Base-by-base conservation (phyloP, 805 yeast genomes). In the Tetrapisispora nanseiensis region DNA sequence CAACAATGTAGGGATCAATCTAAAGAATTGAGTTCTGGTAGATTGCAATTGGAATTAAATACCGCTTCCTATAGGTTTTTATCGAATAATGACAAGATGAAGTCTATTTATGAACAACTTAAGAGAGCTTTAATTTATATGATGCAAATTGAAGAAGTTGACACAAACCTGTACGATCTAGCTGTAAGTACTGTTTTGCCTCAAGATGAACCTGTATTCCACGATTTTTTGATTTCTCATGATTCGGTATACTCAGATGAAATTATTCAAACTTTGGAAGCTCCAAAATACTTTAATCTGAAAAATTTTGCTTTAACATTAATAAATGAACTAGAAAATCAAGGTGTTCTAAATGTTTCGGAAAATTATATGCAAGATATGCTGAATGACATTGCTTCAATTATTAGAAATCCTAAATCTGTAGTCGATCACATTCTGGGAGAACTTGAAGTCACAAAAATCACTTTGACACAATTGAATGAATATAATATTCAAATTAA, bases 51-150 rank as follows among this genome's bases (percentile, higher is more conserved):
- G 40, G 75, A 71, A 41, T 65, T 85, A 48, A 80, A 80, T 55
- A 77, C 82, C 1, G 66, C 73, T 20, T 72, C 67, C 41, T 70
- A 73, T 41, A 69, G 59, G 36, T 50, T 67, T 54, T 50, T 63
- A 9, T 68, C 69, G 13, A 66, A 68, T 5, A 85, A 82, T 40
- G 72, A 78, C 1, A 80, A 78, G 53, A 62, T 72, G 30, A 74
- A 73, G 40, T 66, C 82, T 6, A 62, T 85, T 24, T 67, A 81
- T 52, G 72, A 86, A 41, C 87, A 86, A 55, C 86, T 83, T 0
- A 90, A 90, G 59, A 69, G 95, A 47, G 82, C 87, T 50, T 65
- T 89, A n/a, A 64, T 82, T 13, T 86, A 86, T 55, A 77, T 90
- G 54, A 76, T 89, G 47, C 78, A 87, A 49, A 84, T 92, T 6